Evolutionary conservation across 495 filamentous ascomycete genomes (phyloP), one percentile per base, ranked within the genome.

Genomic region (Hypoxylon perforatum): DNA sequence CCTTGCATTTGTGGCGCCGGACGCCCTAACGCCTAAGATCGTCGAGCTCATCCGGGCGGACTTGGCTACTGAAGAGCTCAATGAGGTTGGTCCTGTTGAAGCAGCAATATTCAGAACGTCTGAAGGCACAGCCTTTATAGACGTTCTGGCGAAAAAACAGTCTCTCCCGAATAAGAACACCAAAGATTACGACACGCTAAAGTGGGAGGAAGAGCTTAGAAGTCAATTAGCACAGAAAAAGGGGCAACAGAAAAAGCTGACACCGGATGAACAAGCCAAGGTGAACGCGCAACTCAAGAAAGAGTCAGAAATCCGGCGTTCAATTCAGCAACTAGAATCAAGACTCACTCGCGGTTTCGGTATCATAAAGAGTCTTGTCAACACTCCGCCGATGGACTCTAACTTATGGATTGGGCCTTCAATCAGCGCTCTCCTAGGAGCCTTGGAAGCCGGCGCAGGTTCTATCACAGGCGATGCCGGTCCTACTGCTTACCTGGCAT

Each of bases 171-270:
- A 91, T 70, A 97, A 92, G 76, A 97, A 90, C 67, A 87, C 72
- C 55, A 97, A 92, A 74, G 95, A 98, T 73, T 96, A 97, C 63
- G 91, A 98, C 69, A 97, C 92, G 0, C 72, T 97, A 49, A 97
- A 97, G 78, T 99, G 95, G 95, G 95, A 99, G 76, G 88, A 91
- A 70, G 95, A 98, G 57, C 84, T 98, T n/a, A 80, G 93, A 47
- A 85, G 86, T 33, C 93, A 98, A 70, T 79, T 99, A 39, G 94
- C 92, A 19, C 82, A 91, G 67, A 99, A 97, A 82, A 95, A 93
- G 78, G 96, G 96, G 2, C 86, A 91, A 38, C 88, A 93, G 67
- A 93, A 91, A 80, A 98, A 97, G 77, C 87, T 98, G 30, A 94
- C 91, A 0, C 77, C 90, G 0, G 94, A 97, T 35, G 94, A 99